Conservation (phyloP, 1,139 yeast genomes). For the Hyphopichia buzzinii region DNA sequence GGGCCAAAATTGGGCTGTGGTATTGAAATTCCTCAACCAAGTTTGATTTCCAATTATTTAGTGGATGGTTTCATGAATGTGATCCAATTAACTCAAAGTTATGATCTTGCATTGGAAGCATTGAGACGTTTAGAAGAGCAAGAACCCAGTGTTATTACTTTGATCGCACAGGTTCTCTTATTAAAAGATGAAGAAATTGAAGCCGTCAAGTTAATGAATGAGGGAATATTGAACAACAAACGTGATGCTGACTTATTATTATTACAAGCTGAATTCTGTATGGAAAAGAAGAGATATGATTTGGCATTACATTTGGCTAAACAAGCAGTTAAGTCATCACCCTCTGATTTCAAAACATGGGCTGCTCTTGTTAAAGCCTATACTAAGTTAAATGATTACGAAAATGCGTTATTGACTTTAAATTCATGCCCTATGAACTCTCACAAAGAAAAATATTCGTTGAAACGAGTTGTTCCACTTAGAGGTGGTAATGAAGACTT, state of each 20-base stretch:
- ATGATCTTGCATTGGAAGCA: constrained; percentile 55
- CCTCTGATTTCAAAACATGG: constrained; percentile 88
- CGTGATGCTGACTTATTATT: constrained; percentile 60
- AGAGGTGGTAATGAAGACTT: constrained; percentile 52
- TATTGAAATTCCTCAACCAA: constrained; percentile 69
- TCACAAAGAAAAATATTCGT: constrained; percentile 57
- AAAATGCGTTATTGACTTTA: constrained; percentile 74
- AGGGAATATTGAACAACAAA: constrained; percentile 54
- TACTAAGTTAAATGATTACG: constrained; percentile 66
- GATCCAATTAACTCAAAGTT: constrained; percentile 63
- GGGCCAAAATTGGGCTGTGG: constrained; percentile 68
- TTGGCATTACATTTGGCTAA: constrained; percentile 73
- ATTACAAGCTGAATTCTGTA: constrained; percentile 71
- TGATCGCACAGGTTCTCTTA: constrained; percentile 53
- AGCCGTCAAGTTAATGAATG: constrained; percentile 68
- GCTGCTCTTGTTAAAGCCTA: constrained; percentile 69
- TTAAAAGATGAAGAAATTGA: constrained; percentile 71
- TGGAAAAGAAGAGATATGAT: constrained; percentile 62
- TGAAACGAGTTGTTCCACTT: constrained; percentile 60
- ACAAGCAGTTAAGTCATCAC: constrained; percentile 75
- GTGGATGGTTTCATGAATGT: constrained; percentile 72
- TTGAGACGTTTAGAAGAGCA: constrained; percentile 41
- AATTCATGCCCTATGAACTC: constrained; percentile 93
- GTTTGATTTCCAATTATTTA: constrained; percentile 66
- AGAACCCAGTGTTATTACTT: constrained; percentile 54